Evolutionary conservation across 139 green algal species (phyloP).

Genomic region (Coccomyxa sp.): DNA sequence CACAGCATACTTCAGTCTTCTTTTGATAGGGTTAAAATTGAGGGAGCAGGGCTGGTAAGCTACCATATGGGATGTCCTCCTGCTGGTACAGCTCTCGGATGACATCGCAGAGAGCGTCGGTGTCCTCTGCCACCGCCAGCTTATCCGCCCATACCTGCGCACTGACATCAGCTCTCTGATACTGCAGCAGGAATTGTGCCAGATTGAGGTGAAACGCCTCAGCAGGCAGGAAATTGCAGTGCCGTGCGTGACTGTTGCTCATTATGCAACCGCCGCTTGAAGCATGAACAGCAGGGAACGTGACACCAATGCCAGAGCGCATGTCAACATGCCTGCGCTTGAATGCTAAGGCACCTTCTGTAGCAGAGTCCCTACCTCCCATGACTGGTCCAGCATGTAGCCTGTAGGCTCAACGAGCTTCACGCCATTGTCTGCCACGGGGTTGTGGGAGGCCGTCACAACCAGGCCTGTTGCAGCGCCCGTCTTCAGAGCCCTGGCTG

Average conservation of each 20-base stretch:
- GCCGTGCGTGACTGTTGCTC: not conserved
- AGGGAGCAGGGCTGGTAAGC: too few relatives aligned
- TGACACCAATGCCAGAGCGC: too few relatives aligned
- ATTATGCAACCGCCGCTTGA: too few relatives aligned
- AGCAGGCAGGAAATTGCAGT: not conserved
- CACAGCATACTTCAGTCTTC: too few relatives aligned
- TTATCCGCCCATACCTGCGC: slow-evolving; percentile 41
- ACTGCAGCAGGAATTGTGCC: not conserved
- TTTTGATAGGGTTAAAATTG: too few relatives aligned
- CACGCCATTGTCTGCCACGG: slow-evolving; percentile 89
- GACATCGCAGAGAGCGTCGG: slow-evolving; percentile 19
- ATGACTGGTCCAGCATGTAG: slow-evolving; percentile 65
- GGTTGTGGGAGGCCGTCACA: slow-evolving; percentile 97
- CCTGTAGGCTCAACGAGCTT: slow-evolving; percentile 90
- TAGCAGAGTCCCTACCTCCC: slow-evolving; percentile 33
- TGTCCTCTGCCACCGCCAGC: slow-evolving; percentile 58
- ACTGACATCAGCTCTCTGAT: not conserved
- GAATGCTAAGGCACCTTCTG: too few relatives aligned
- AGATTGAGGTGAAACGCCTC: not conserved
- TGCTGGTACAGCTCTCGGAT: slow-evolving; percentile 12
- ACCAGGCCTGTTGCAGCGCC: slow-evolving; percentile 73
- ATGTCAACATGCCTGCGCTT: too few relatives aligned
- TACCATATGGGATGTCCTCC: slow-evolving; percentile 12
- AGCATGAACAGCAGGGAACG: too few relatives aligned
- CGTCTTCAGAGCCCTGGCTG: slow-evolving; percentile 42